Percentiles rank a stretch among this genome's conserved stretches.
These are phyloP conservation scores for Mycena metata DNA, from an alignment of 768 basidiomycete species.

Conservation along the genomic window DNA sequence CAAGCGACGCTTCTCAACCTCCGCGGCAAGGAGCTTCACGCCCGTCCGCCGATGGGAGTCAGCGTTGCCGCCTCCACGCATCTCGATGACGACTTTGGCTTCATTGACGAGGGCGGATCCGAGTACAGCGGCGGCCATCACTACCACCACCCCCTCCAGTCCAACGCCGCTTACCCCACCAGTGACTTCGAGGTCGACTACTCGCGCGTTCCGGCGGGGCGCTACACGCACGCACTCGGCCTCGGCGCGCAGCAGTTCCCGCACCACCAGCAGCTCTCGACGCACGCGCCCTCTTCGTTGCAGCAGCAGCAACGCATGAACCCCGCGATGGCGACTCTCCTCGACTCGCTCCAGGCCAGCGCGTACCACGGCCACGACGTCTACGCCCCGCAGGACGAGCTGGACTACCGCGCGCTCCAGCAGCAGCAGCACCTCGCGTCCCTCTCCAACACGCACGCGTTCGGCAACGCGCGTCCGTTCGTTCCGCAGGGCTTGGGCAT, in stretches of 20 bases:
- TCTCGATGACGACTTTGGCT: neutral
- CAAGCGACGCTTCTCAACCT: slow-evolving; percentile 84
- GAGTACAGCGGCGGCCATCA: no score
- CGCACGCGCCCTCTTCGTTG: slow-evolving; percentile 1
- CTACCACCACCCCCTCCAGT: slow-evolving; percentile 29
- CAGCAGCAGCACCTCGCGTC: slow-evolving; percentile 32
- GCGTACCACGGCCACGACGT: slow-evolving; percentile 25
- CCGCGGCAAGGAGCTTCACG: slow-evolving; percentile 69
- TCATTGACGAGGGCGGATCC: neutral
- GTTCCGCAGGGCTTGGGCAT: slow-evolving; percentile 4
- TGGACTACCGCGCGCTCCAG: slow-evolving; percentile 35
- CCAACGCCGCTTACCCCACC: slow-evolving; percentile 41
- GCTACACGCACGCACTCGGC: neutral
- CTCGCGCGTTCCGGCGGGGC: slow-evolving; percentile 43
- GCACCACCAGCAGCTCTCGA: slow-evolving; percentile 15
- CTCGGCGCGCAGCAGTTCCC: neutral
- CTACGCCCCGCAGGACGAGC: slow-evolving; percentile 1
- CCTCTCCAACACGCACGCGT: neutral
- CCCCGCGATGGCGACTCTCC: slow-evolving; percentile 54
- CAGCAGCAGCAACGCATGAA: slow-evolving; percentile 41
- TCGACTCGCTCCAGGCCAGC: slow-evolving; percentile 50
- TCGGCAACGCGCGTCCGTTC: slow-evolving; percentile 11
- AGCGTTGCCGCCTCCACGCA: neutral
- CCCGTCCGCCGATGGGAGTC: slow-evolving; percentile 2
- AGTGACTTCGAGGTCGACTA: slow-evolving; percentile 56